These are phyloP conservation scores for Fusarium nodosum DNA, from an alignment of 2,329 filamentous ascomycete genomes.

Conservation along the genomic window DNA sequence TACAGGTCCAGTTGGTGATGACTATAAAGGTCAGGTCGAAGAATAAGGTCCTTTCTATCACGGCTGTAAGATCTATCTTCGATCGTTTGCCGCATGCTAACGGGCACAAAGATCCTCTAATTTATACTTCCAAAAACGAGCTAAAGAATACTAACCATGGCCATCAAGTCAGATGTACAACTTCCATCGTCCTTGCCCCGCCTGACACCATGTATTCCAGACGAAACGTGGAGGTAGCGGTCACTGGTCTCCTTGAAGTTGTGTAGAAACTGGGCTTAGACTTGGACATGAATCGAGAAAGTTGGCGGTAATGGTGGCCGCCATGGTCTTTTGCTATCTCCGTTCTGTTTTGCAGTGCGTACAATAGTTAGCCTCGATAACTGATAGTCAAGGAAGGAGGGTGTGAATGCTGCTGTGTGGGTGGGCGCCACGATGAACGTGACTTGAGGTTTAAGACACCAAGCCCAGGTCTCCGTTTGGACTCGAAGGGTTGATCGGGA, in stretches of 20 bases:
- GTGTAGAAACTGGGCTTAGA: constrained; percentile 29
- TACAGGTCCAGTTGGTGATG: constrained; percentile 10
- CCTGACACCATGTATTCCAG: constrained; percentile 40
- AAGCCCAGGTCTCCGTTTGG: constrained; percentile 49
- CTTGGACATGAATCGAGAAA: constrained; percentile 34
- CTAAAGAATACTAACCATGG: constrained; percentile 49
- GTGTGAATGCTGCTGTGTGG: constrained; percentile 43
- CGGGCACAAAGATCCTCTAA: constrained; percentile 39
- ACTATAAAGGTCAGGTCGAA: constrained; percentile 29
- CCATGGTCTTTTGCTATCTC: constrained; percentile 34
- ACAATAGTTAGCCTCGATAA: constrained; percentile 8
- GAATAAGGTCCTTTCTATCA: constrained; percentile 36
- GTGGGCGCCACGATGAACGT: constrained; percentile 53
- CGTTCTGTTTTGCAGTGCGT: constrained; percentile 13
- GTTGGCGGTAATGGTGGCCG: constrained; percentile 40
- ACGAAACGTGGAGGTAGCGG: constrained; percentile 37
- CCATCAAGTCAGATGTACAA: constrained; percentile 48
- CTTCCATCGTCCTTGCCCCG: constrained; percentile 43
- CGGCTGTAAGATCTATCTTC: constrained; percentile 49
- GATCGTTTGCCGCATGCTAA: constrained; percentile 23
- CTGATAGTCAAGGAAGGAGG: constrained; percentile 34
- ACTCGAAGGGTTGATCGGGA: constrained; percentile 47
- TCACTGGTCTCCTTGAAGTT: constrained; percentile 35
- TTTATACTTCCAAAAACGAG: constrained; percentile 48
- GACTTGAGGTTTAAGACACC: constrained; percentile 57